phyloP scores from a whole-genome alignment of 805 yeast genomes.

The Groenewaldozyma tartarivorans region DNA sequence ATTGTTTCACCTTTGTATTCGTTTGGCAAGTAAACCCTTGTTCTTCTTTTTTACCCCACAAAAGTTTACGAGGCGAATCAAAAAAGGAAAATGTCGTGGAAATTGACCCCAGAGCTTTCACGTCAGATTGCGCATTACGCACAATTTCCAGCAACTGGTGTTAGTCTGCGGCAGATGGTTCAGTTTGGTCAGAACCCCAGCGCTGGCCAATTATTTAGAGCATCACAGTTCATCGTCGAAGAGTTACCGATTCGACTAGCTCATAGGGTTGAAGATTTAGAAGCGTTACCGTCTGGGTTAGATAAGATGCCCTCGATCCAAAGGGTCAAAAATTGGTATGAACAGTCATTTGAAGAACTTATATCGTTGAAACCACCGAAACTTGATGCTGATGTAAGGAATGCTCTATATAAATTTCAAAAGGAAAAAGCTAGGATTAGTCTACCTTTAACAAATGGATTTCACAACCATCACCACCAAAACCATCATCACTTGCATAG shows the following conservation, averaged over 20 bases:
- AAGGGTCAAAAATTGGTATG: constrained; percentile 80
- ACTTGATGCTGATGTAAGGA: constrained; percentile 32
- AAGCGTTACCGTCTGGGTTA: constrained; percentile 67
- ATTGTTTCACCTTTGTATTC: too few relatives aligned
- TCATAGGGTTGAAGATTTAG: constrained; percentile 75
- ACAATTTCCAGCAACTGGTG: constrained; percentile 70
- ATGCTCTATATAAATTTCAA: constrained; percentile 20
- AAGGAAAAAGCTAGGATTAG: constrained; percentile 8
- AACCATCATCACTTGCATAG: too few relatives aligned
- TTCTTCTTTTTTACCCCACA: too few relatives aligned
- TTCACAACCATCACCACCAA: neutral
- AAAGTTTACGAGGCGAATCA: too few relatives aligned
- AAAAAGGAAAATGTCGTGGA: constrained; percentile 23
- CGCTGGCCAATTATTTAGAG: constrained; percentile 70
- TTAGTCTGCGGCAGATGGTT: constrained; percentile 80
- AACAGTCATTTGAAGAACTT: constrained; percentile 75
- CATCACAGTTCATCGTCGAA: constrained; percentile 74
- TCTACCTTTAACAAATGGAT: constrained; percentile 4
- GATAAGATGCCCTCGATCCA: constrained; percentile 64
- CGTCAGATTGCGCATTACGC: constrained; percentile 58
- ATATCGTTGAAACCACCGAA: constrained; percentile 53
- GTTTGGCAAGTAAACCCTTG: too few relatives aligned
- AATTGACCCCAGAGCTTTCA: constrained; percentile 34
- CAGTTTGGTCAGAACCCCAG: constrained; percentile 76
- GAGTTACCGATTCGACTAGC: constrained; percentile 83